Percentiles rank a stretch among this genome's conserved stretches.
phyloP scores from a whole-genome alignment of 495 filamentous ascomycete genomes.

The Neurospora sp. region DNA sequence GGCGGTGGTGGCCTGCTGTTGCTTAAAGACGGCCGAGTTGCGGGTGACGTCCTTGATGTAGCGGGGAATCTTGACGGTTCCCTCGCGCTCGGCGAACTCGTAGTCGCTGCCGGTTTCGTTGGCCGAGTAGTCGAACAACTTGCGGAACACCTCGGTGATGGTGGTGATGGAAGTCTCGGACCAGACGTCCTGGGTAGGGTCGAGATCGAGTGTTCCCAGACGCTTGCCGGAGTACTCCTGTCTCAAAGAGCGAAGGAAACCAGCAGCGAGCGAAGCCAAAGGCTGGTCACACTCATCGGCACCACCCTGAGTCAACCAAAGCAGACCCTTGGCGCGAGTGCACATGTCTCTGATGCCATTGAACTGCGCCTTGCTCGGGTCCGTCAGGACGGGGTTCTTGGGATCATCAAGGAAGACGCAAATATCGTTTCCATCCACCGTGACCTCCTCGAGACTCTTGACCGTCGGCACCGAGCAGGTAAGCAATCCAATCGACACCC shows the following conservation, averaged over 20 bases:
- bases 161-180: slow-evolving; percentile 8
- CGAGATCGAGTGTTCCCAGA: slow-evolving; percentile 18
- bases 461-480: slow-evolving; percentile 18
- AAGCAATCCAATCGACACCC: slow-evolving; percentile 14
- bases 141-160: slow-evolving; percentile 16
- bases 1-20: background rate
- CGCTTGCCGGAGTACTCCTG: slow-evolving; percentile 22
- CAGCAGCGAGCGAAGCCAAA: slow-evolving; percentile 17
- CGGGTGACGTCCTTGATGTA: slow-evolving; percentile 24
- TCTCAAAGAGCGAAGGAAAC: slow-evolving; percentile 24
- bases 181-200: slow-evolving; percentile 9
- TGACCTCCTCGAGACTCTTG: slow-evolving; percentile 8
- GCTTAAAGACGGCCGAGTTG: slow-evolving; percentile 18
- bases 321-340: slow-evolving; percentile 21
- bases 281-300: slow-evolving; percentile 16
- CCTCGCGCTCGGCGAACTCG: slow-evolving; percentile 21
- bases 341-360: slow-evolving; percentile 20
- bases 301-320: slow-evolving; percentile 45
- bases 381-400: slow-evolving; percentile 18
- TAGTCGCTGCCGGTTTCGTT: slow-evolving; percentile 8
- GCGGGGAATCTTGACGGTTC: slow-evolving; percentile 17
- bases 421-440: slow-evolving; percentile 11
- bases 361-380: slow-evolving; percentile 12
- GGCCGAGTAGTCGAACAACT: slow-evolving; percentile 11
- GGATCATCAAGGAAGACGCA: slow-evolving; percentile 28